Conservation (phyloP, 1,139 yeast genomes). For the Debaryomyces psychrophilus region DNA sequence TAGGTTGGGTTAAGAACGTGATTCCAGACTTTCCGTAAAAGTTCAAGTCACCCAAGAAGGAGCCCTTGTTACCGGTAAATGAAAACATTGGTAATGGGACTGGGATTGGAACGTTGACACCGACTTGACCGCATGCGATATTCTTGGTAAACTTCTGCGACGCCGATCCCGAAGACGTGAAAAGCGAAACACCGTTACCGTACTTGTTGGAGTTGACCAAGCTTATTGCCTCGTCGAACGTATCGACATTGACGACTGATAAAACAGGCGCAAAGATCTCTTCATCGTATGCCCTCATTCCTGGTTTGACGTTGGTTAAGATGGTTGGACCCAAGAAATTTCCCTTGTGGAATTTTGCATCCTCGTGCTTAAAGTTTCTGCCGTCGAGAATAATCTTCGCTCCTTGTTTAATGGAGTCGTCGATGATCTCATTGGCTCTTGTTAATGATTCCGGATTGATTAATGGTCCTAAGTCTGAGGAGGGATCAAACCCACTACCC, state of each 20-base stretch:
- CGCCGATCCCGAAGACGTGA: constrained; percentile 69
- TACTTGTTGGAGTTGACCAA: constrained; percentile 66
- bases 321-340: constrained; percentile 78
- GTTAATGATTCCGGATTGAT: constrained; percentile 61
- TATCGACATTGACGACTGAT: constrained; percentile 62
- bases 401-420: constrained; percentile 57
- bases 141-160: constrained; percentile 73
- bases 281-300: constrained; percentile 72
- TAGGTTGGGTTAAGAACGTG: constrained; percentile 72
- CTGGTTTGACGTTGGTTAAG: constrained; percentile 64
- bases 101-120: constrained; percentile 82
- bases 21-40: constrained; percentile 79
- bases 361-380: constrained; percentile 52
- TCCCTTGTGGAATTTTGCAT: constrained; percentile 56
- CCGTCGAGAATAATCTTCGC: constrained; percentile 70
- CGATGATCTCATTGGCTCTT: constrained; percentile 59
- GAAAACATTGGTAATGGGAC: constrained; percentile 84
- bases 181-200: constrained; percentile 76
- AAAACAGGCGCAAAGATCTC: constrained; percentile 81
- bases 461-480: constrained; percentile 73
- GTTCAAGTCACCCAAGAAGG: constrained; percentile 78
- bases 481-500: constrained; percentile 67
- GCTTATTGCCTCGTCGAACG: constrained; percentile 72
- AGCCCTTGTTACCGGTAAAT: constrained; percentile 77
- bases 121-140: constrained; percentile 78